Conservation (phyloP, 1,139 yeast genomes). For the Taphrina communis region DNA sequence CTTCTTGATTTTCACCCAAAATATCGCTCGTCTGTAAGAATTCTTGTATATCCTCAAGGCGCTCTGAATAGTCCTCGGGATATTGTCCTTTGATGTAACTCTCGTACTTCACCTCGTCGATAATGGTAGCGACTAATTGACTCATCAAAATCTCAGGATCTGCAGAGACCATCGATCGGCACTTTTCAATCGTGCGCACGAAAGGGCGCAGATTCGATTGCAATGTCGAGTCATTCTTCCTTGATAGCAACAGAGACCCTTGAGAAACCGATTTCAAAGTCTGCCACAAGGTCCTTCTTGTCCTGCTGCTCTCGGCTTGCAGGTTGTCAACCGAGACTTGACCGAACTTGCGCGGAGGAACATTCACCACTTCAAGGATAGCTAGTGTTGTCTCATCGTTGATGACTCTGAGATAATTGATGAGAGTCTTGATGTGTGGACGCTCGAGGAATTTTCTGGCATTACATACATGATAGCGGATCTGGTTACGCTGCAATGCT, state of each 20-base stretch:
- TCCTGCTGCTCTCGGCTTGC: slow-evolving; percentile 40
- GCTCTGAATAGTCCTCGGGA: slow-evolving; percentile 46
- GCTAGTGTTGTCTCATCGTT: slow-evolving; percentile 67
- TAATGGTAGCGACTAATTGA: slow-evolving; percentile 6
- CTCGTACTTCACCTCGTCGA: slow-evolving; percentile 43
- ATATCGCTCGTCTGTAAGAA: slow-evolving; percentile 46
- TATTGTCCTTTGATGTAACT: slow-evolving; percentile 51
- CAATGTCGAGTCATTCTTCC: slow-evolving; percentile 7
- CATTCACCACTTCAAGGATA: slow-evolving; percentile 61
- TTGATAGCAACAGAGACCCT: slow-evolving; percentile 42
- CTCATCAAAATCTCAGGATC: slow-evolving; percentile 10
- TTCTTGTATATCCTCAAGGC: slow-evolving; percentile 44
- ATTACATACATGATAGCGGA: slow-evolving; percentile 71
- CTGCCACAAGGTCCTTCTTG: slow-evolving; percentile 43
- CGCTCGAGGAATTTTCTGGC: slow-evolving; percentile 84
- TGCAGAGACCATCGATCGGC: background rate
- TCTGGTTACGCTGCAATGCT: slow-evolving; percentile 59
- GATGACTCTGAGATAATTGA: slow-evolving; percentile 69
- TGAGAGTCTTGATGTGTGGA: slow-evolving; percentile 65
- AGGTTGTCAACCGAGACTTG: slow-evolving; percentile 56
- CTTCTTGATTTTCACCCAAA: slow-evolving; percentile 54
- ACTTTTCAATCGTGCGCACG: slow-evolving; percentile 8
- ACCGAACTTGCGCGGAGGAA: slow-evolving; percentile 78
- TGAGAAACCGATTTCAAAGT: slow-evolving; percentile 42
- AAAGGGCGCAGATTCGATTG: slow-evolving; percentile 2